Evolutionary conservation across 257 asterid species (phyloP), one percentile per base, ranked within the genome.

Genomic region (Nicotiana obtusifolia): DNA sequence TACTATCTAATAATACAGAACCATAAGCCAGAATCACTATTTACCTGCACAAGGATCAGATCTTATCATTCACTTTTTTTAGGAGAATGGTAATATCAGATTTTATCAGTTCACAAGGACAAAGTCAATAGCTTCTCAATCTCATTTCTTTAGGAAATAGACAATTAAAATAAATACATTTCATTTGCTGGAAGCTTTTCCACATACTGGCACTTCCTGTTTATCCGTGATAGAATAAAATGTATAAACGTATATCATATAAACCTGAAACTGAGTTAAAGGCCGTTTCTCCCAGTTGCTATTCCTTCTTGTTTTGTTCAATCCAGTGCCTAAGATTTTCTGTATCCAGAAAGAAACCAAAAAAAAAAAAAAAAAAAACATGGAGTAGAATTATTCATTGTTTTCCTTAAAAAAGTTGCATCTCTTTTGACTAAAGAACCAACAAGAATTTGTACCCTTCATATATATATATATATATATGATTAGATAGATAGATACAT

Each of bases 241-340:
- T 24, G 62, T 49, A 22, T 81, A 31, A 52, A 14, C 61, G 24
- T 47, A 41, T 68, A 68, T 24, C 20, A 68, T 53, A 37, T 84
- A 60, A 54, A 90, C 99, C 98, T 95, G 98, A 84, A 90, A 83
- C 71, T 82, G 90, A 85, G 89, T 94, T 69, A 96, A 82, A 64
- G 99, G 98, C 20, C 99, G 90, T 81, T 89, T 91, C 93, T 96
- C 99, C 99, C 98, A 96, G 81, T 94, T 89, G 94, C 98, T 94
- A 82, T 94, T 94, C 78, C 98, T 91, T 85, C 99, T 92, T 2
- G 98, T 94, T 87, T 96, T 96, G 85, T 94, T 94, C 85, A 96
- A 86, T 69, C 95, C 91, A 75, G 88, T 84, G 31, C 98, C 98
- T 90, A 96, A 53, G 82, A 93, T 90, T 90, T 91, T 94, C 99